Evolutionary conservation across 2,329 filamentous ascomycete genomes (phyloP), one percentile per base, ranked within the genome.

Genomic region (Phialocephala sp.): DNA sequence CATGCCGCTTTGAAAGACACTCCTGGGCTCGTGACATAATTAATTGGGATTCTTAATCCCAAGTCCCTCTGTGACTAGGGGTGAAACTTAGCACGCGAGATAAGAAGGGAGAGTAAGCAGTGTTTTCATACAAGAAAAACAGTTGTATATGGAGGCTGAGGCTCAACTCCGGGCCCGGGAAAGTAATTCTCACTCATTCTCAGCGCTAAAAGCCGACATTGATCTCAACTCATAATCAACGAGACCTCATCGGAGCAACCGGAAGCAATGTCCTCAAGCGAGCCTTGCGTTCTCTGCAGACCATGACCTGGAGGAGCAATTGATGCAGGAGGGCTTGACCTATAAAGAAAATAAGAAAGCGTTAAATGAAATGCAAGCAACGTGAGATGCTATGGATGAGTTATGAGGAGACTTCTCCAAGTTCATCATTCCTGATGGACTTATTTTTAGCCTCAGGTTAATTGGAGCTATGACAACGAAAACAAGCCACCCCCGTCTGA

Each of bases 11-110:
- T 81, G 43, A 90, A 72, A 11, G 84, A 84, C 1, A 89, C 80
- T 0, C 83, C 85, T 11, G 87, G 84, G 18, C 79, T 76, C 3
- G 85, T 87, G 45, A 88, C 82, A 74, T 81, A 89, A 72, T 90
- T 89, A 71, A 91, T 83, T 2, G 88, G 88, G 8, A 90, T 79
- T 63, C 81, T 79, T 12, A 85, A 77, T 24, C 83, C 81, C 47
- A 89, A 78, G 79, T 91, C 88, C 75, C 88, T 79, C 75, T 89
- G 85, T 54, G 86, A 86, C 87, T 76, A 60, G 5, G 41, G 4
- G 47, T 18, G 27, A 58, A 11, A 57, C 8, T 69, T 37, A 72
- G 63, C 27, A 66, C 43, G 52, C 52, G 36, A 61, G 50, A 6
- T 8, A 59, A 24, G 9, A 55, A 3, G n/a, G 20, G 37, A 57